These are phyloP conservation scores for Botrytis sinoallii DNA, from an alignment of 2,329 filamentous ascomycete genomes.

Conservation along the genomic window DNA sequence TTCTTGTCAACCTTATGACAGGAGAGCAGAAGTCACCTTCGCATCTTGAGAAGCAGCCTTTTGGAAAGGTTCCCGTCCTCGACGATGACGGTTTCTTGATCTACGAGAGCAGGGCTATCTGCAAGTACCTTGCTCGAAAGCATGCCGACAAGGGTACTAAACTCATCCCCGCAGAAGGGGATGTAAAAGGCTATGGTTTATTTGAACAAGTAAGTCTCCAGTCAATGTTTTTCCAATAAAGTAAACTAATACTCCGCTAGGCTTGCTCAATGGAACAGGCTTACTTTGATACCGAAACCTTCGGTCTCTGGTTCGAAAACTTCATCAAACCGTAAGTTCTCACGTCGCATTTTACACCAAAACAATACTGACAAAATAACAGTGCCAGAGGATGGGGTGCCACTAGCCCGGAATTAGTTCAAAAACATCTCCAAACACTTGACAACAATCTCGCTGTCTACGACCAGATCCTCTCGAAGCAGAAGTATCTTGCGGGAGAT, in stretches of 20 bases:
- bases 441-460: constrained; percentile 22
- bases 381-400: background rate
- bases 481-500: constrained; percentile 29
- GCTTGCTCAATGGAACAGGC: constrained; percentile 1
- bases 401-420: background rate
- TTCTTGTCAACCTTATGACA: constrained; percentile 30
- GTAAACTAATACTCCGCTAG: background rate
- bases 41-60: constrained; percentile 35
- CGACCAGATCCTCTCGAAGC: constrained; percentile 26
- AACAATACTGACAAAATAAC: background rate
- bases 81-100: constrained; percentile 38
- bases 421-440: background rate
- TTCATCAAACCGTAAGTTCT: background rate
- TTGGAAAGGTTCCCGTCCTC: constrained; percentile 40
- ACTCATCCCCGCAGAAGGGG: constrained; percentile 29
- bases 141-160: constrained; percentile 35
- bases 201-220: constrained; percentile 21
- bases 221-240: no score
- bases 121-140: constrained; percentile 34
- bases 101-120: constrained; percentile 35
- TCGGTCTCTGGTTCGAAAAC: background rate
- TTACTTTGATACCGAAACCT: background rate
- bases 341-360: background rate
- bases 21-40: constrained; percentile 33
- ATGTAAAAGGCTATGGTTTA: constrained; percentile 31